Conservation (phyloP, 1,284 basidiomycete genomes). For the Singerocomus inundabilis region DNA sequence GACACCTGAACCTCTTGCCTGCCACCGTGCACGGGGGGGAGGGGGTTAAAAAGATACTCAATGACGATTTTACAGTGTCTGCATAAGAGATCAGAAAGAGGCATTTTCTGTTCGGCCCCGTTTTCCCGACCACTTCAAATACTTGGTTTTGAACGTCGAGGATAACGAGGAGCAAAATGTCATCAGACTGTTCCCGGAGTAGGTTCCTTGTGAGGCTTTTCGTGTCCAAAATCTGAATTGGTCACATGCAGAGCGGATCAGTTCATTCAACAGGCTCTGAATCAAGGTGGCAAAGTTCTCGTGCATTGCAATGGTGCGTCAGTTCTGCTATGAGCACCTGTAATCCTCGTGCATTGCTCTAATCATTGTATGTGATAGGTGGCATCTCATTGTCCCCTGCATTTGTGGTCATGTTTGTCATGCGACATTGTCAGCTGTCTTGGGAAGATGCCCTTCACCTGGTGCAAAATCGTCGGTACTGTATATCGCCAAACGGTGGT, state of each 20-base stretch:
- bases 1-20: neutral
- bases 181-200: constrained; percentile 80
- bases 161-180: constrained; percentile 91
- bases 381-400: constrained; percentile 86
- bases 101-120: constrained; percentile 85
- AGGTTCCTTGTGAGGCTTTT: constrained; percentile 26
- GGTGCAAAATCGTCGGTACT: constrained; percentile 88
- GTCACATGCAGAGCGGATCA: constrained; percentile 56
- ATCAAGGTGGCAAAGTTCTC: constrained; percentile 70
- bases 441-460: constrained; percentile 84
- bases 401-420: constrained; percentile 90
- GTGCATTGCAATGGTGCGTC: constrained; percentile 87
- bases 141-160: constrained; percentile 83
- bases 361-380: constrained; percentile 42
- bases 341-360: neutral
- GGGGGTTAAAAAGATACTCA: neutral
- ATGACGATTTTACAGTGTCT: constrained; percentile 53
- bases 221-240: neutral
- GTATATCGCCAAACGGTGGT: constrained; percentile 85
- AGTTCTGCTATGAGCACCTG: neutral
- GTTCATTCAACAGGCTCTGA: constrained; percentile 78
- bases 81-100: constrained; percentile 84
- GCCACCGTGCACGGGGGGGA: neutral
- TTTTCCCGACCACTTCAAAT: constrained; percentile 78
- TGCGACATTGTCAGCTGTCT: constrained; percentile 76